phyloP scores from a whole-genome alignment of 2,329 filamentous ascomycete genomes.

The Cladosporium cucumerinum region DNA sequence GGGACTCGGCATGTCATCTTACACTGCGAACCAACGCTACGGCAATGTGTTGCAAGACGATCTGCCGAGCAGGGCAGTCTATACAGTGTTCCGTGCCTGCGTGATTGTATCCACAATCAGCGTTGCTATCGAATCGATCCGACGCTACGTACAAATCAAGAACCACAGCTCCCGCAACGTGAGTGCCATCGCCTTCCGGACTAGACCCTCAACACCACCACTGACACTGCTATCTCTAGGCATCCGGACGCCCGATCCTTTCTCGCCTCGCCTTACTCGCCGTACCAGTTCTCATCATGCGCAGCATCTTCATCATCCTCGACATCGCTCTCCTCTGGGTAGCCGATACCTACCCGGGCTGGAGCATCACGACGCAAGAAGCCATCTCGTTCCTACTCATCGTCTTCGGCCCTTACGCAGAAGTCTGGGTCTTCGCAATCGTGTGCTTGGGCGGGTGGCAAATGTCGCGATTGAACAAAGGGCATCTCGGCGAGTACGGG shows the following conservation, averaged over 20 bases:
- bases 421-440: slow-evolving; percentile 12
- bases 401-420: slow-evolving; percentile 13
- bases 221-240: background rate
- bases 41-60: slow-evolving; percentile 2
- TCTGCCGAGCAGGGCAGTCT: background rate
- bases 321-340: slow-evolving; percentile 16
- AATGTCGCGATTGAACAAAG: slow-evolving; percentile 7
- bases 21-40: background rate
- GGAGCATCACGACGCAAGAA: background rate
- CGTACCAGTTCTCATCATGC: slow-evolving; percentile 9
- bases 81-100: slow-evolving; percentile 2
- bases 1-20: slow-evolving; percentile 10
- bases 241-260: slow-evolving; percentile 11
- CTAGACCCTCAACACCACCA: background rate
- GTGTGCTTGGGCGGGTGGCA: slow-evolving; percentile 15
- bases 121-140: slow-evolving; percentile 8
- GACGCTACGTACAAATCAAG: slow-evolving; percentile 9
- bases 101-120: slow-evolving; percentile 12
- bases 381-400: slow-evolving; percentile 15
- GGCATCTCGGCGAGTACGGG: background rate
- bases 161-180: slow-evolving; percentile 10
- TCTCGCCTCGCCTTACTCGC: slow-evolving; percentile 5
- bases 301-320: slow-evolving; percentile 17
- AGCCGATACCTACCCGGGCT: background rate
- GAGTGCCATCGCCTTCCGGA: background rate